phyloP scores from a whole-genome alignment of 352 stramenopile genomes.

The Globisporangium echinulatum region DNA sequence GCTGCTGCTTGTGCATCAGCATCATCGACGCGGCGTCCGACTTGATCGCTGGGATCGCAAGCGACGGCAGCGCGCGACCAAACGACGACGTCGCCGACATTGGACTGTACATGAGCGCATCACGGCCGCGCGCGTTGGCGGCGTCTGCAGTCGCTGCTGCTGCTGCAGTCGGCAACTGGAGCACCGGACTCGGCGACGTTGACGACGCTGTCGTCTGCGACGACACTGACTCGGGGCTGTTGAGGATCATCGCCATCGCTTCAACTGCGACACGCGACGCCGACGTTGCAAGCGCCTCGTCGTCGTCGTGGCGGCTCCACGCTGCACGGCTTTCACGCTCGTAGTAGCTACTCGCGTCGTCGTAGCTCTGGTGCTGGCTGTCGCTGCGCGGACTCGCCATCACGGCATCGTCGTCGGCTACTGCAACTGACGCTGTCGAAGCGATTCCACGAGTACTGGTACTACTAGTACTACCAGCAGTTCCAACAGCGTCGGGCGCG shows the following conservation, averaged over 20 bases:
- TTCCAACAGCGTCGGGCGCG: background rate
- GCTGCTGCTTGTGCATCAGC: background rate
- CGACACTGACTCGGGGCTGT: conserved; percentile 30
- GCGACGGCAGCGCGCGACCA: conserved; percentile 16
- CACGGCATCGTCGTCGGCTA: background rate
- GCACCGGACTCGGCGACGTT: background rate
- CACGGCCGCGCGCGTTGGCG: background rate
- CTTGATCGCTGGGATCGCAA: conserved; percentile 11
- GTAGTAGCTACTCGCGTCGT: background rate
- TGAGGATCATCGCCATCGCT: conserved; percentile 72
- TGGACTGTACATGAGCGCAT: conserved; percentile 14
- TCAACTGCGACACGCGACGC: conserved; percentile 23
- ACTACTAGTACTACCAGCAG: no score
- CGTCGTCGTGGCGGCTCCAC: conserved; percentile 22
- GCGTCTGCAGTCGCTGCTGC: background rate
- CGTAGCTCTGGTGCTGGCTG: background rate
- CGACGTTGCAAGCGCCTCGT: conserved; percentile 10
- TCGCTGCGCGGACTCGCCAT: conserved; percentile 1
- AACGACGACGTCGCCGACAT: conserved; percentile 13
- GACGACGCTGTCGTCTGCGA: background rate
- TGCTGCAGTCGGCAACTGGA: background rate
- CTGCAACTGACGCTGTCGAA: background rate
- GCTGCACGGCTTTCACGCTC: conserved; percentile 10
- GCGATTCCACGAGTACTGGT: no score
- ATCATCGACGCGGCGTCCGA: background rate